phyloP scores from a whole-genome alignment of 495 filamentous ascomycete genomes.

The Lasiosphaeriaceae sp. region DNA sequence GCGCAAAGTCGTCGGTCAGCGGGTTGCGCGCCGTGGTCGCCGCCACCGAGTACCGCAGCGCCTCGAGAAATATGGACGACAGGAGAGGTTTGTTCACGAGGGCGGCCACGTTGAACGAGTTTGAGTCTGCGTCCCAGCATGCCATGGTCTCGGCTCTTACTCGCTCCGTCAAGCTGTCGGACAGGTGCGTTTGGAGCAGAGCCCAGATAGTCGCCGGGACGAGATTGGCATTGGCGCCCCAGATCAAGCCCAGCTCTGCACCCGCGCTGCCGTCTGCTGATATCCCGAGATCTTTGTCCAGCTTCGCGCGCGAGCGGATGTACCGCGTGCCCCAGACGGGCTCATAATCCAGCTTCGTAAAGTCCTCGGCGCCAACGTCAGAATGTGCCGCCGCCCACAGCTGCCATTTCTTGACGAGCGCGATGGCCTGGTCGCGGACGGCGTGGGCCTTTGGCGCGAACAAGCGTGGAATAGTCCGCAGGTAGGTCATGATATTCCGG shows the following conservation, averaged over 20 bases:
- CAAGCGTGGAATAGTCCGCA: conserved; percentile 17
- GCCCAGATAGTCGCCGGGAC: conserved; percentile 22
- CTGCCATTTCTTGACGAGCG: conserved; percentile 17
- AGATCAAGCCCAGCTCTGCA: conserved; percentile 23
- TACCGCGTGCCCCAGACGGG: conserved; percentile 18
- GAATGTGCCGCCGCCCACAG: conserved; percentile 4
- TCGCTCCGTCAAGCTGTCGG: conserved; percentile 5
- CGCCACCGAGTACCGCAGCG: conserved; percentile 18
- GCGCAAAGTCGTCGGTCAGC: conserved; percentile 10
- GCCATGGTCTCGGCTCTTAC: conserved; percentile 11
- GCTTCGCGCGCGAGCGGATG: conserved; percentile 12
- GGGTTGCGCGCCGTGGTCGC: conserved; percentile 16
- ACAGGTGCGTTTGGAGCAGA: conserved; percentile 11
- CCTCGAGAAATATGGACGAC: conserved; percentile 20
- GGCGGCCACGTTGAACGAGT: conserved; percentile 6
- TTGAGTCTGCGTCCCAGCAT: conserved; percentile 3
- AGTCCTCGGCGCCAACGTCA: conserved; percentile 7
- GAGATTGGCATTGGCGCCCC: conserved; percentile 24
- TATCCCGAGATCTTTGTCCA: conserved; percentile 6
- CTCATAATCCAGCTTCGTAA: conserved; percentile 20
- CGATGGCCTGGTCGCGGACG: conserved; percentile 15
- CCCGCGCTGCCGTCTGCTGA: conserved; percentile 8
- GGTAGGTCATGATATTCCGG: conserved; percentile 5
- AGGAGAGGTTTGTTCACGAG: conserved; percentile 21
- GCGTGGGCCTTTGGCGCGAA: conserved; percentile 15